These are phyloP conservation scores for Paracamarosporium sp. DNA, from an alignment of 2,329 filamentous ascomycete species.

Conservation along the genomic window DNA sequence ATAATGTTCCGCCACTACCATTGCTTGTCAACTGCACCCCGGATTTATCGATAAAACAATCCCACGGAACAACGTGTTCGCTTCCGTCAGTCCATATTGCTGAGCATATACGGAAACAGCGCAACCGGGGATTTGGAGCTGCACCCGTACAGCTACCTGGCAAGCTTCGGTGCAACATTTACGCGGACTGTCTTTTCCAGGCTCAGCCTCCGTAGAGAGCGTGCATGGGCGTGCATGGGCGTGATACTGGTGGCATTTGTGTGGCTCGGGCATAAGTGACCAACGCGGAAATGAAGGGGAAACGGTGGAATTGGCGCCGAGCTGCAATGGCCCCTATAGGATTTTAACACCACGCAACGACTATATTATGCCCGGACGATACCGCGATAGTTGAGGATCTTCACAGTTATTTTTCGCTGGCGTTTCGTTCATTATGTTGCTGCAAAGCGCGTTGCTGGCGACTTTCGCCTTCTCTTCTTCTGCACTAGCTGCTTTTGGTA, in stretches of 20 bases:
- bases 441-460: slow-evolving; percentile 31
- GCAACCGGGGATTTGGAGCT: background rate
- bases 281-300: slow-evolving; percentile 17
- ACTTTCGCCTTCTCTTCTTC: slow-evolving; percentile 33
- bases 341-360: background rate
- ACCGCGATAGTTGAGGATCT: background rate
- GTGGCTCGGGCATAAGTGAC: background rate
- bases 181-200: background rate
- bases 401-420: slow-evolving; percentile 7
- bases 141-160: background rate
- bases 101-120: background rate
- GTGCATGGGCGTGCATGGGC: background rate
- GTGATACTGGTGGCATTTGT: background rate
- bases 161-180: background rate
- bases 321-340: background rate
- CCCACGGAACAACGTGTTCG: background rate
- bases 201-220: background rate
- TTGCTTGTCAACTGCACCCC: slow-evolving; percentile 23
- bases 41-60: background rate
- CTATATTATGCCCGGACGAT: slow-evolving; percentile 11
- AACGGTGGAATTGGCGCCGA: slow-evolving; percentile 30
- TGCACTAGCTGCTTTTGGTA: slow-evolving; percentile 43
- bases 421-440: slow-evolving; percentile 27
- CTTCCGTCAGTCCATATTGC: slow-evolving; percentile 4
- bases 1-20: slow-evolving; percentile 37